Percentiles rank a stretch among this genome's conserved stretches.
Evolutionary conservation across 768 basidiomycete genomes (phyloP).

Genomic region (Pleurotus eryngii): DNA sequence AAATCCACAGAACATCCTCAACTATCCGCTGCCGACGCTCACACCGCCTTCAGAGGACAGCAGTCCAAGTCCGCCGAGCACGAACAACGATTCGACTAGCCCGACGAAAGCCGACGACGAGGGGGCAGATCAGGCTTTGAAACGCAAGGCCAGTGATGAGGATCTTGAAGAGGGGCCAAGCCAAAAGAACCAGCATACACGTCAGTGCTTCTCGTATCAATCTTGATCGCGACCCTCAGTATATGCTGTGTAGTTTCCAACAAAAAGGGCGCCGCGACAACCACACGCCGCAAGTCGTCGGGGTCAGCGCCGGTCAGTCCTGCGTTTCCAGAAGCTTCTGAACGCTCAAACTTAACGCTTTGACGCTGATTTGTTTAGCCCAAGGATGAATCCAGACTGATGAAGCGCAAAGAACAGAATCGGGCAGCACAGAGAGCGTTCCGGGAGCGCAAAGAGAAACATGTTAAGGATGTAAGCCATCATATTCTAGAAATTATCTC

Average conservation of each 20-base stretch:
- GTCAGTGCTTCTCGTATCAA: constrained; percentile 33
- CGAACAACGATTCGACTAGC: constrained; percentile 24
- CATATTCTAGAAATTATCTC: background rate
- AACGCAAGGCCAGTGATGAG: constrained; percentile 75
- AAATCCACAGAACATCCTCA: constrained; percentile 58
- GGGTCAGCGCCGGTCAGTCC: constrained; percentile 2
- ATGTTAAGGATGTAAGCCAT: constrained; percentile 86
- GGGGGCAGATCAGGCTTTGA: constrained; percentile 50
- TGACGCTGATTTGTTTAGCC: constrained; percentile 21
- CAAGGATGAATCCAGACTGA: constrained; percentile 70
- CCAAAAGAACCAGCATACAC: constrained; percentile 62
- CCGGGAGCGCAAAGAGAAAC: constrained; percentile 94
- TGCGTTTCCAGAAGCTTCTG: constrained; percentile 2
- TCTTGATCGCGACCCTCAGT: constrained; percentile 1
- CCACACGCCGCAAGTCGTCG: constrained; percentile 13
- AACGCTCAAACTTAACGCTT: background rate
- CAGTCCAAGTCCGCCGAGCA: constrained; percentile 72
- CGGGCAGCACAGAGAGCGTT: constrained; percentile 96
- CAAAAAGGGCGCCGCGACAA: constrained; percentile 23
- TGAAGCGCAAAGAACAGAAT: constrained; percentile 97
- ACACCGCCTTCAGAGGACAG: constrained; percentile 73
- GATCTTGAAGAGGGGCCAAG: constrained; percentile 59
- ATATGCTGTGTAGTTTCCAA: constrained; percentile 8
- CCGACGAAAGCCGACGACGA: constrained; percentile 30
- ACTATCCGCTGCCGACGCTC: constrained; percentile 45